These are phyloP conservation scores for Elongisporangium undulatum DNA, from an alignment of 352 stramenopile genomes.

Conservation along the genomic window DNA sequence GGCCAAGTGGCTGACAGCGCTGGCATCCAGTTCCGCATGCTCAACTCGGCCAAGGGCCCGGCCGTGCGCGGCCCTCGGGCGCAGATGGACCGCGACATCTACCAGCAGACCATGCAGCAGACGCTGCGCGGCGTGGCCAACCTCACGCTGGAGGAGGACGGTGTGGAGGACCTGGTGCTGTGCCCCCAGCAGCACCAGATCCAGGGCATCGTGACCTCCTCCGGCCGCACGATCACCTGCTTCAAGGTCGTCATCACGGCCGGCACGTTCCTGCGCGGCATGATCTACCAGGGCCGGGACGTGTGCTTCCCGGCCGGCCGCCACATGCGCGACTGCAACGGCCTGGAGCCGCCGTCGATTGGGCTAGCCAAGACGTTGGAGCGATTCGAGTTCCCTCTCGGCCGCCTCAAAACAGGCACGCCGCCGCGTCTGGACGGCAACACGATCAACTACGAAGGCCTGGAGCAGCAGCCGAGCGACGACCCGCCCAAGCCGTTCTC, in stretches of 20 bases:
- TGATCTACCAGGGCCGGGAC: constrained; percentile 93
- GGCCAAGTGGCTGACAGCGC: constrained; percentile 92
- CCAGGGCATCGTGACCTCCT: constrained; percentile 58
- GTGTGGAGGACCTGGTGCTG: constrained; percentile 95
- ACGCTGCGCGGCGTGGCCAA: constrained; percentile 74
- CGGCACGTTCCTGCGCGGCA: constrained; percentile 96
- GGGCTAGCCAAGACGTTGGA: constrained; percentile 94
- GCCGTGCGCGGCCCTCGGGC: constrained; percentile 88
- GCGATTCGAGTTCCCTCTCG: constrained; percentile 89
- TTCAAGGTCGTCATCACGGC: constrained; percentile 94
- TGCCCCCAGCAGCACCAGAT: constrained; percentile 54
- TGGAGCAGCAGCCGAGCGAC: constrained; percentile 93
- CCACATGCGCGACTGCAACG: constrained; percentile 83
- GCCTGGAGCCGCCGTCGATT: constrained; percentile 93
- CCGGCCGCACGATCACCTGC: constrained; percentile 43
- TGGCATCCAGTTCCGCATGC: constrained; percentile 96
- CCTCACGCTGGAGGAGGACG: constrained; percentile 92
- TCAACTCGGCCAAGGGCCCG: constrained; percentile 94
- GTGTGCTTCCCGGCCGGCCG: constrained; percentile 91
- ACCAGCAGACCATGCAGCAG: constrained; percentile 94
- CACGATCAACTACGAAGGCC: constrained; percentile 94
- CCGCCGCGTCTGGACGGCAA: constrained; percentile 93
- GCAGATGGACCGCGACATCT: constrained; percentile 97
- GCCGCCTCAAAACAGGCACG: constrained; percentile 96
- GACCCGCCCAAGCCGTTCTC: constrained; percentile 91